Evolutionary conservation across 2,329 filamentous ascomycete genomes (phyloP).

Genomic region (Fusarium redolens): DNA sequence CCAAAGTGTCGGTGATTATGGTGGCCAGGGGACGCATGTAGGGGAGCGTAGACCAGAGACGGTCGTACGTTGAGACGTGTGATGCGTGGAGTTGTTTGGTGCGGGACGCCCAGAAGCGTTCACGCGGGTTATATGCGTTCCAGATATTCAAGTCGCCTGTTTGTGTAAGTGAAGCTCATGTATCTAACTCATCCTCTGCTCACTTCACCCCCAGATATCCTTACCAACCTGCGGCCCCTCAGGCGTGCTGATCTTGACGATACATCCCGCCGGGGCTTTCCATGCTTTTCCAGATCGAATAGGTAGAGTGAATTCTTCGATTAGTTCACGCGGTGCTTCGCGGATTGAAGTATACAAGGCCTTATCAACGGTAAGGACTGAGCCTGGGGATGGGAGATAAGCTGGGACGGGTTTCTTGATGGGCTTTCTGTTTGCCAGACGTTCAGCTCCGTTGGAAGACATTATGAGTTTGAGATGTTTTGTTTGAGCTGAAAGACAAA

Average conservation of each 20-base stretch:
- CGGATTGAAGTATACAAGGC: slow-evolving; percentile 71
- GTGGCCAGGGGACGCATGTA: slow-evolving; percentile 81
- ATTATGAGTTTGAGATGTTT: slow-evolving; percentile 11
- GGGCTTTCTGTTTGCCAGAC: slow-evolving; percentile 56
- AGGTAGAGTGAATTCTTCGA: slow-evolving; percentile 71
- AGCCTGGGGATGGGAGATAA: slow-evolving; percentile 58
- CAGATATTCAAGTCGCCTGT: slow-evolving; percentile 83
- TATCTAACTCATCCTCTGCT: not conserved
- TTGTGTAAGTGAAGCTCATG: not conserved
- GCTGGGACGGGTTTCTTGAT: slow-evolving; percentile 62
- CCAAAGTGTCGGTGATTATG: slow-evolving; percentile 74
- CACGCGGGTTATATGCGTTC: slow-evolving; percentile 79
- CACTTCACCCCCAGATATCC: not conserved
- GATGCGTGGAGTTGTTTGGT: slow-evolving; percentile 83
- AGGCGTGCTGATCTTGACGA: slow-evolving; percentile 80
- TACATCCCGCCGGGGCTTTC: slow-evolving; percentile 73
- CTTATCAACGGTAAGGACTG: slow-evolving; percentile 58
- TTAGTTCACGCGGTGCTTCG: slow-evolving; percentile 53
- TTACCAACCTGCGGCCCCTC: slow-evolving; percentile 79
- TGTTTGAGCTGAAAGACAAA: not conserved
- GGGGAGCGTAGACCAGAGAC: slow-evolving; percentile 82
- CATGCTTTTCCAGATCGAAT: slow-evolving; percentile 81
- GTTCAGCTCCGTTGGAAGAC: slow-evolving; percentile 47
- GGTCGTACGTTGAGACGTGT: slow-evolving; percentile 77
- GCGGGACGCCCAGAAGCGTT: slow-evolving; percentile 84